Base-by-base conservation (phyloP, 768 basidiomycete genomes). In the Collybiopsis confluens region DNA sequence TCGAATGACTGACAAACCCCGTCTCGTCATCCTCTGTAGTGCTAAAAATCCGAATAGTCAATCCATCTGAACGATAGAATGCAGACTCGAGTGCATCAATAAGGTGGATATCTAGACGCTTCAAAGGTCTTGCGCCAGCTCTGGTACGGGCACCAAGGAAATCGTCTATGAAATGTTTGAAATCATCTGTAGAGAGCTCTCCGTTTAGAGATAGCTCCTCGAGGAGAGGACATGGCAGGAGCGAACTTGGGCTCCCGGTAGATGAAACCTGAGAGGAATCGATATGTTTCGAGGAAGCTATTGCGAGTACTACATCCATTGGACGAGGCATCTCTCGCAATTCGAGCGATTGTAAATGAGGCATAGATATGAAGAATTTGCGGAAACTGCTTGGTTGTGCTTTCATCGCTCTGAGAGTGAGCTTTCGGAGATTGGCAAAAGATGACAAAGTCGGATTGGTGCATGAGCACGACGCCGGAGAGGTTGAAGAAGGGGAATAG, bases 1-100 rank as follows among this genome's bases (percentile, higher is more conserved):
- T 49, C 49, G 55, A 59, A 21, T 58, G 53, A 26, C 62, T 61
- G 52, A 61, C 36, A 46, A 63, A 56, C 6, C 64, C 58, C n/a
- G 58, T 54, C 5, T 60, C 65, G 33, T 60, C 54, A 26, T 60
- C 49, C 10, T 63, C 61, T 1, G 10, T n/a, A 30, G 24, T 62
- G 52, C 56, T 61, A 38, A 64, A 56, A 36, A 35, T 64, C 36
- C 58, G 64, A 18, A 70, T 61, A 46, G 56, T 11, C 65, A 54
- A 18, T 59, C 52, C 61, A 55, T 38, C 59, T 62, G 61, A 62
- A 46, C 40, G 46, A 67, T 62, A 58, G 58, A 64, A 60, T 54
- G 56, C 13, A 10, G 48, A 9, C n/a, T 9, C 36, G 11, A 33
- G 4, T 21, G 16, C 16, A 11, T 27, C 48, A 16, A 37, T 11